Evolutionary conservation across 768 basidiomycete species (phyloP).

Genomic region (Suillus placidus): DNA sequence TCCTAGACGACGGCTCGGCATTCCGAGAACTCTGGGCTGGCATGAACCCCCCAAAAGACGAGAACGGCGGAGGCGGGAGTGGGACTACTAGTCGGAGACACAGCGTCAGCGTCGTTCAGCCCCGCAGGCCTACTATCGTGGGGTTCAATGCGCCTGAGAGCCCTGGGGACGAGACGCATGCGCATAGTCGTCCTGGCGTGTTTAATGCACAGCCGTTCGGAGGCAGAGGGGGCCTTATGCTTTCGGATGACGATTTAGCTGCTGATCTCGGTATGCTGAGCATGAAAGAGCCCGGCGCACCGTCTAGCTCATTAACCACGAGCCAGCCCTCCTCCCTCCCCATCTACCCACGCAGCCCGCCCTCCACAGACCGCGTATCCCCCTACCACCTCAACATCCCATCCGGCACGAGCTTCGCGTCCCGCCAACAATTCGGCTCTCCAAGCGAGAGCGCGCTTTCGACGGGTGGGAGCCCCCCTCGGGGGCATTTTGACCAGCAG

Average conservation of each 20-base stretch:
- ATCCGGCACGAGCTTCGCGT: slow-evolving; percentile 42
- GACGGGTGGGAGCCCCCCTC: slow-evolving; percentile 51
- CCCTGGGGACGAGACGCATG: slow-evolving; percentile 40
- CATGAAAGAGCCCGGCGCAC: slow-evolving; percentile 42
- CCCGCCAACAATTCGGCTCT: slow-evolving; percentile 55
- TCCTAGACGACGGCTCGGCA: slow-evolving; percentile 72
- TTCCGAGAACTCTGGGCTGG: slow-evolving; percentile 78
- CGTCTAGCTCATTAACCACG: slow-evolving; percentile 34
- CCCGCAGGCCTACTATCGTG: slow-evolving; percentile 62
- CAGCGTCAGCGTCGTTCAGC: slow-evolving; percentile 83
- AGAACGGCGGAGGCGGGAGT: slow-evolving; percentile 66
- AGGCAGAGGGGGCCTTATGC: slow-evolving; percentile 60
- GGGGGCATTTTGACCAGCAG: slow-evolving; percentile 49
- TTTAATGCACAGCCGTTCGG: slow-evolving; percentile 38
- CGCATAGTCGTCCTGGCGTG: slow-evolving; percentile 28
- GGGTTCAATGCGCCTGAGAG: slow-evolving; percentile 66
- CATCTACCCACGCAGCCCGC: slow-evolving; percentile 70
- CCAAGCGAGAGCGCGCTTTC: slow-evolving; percentile 66
- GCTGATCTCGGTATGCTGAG: slow-evolving; percentile 67
- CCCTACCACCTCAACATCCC: slow-evolving; percentile 67
- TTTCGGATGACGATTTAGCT: slow-evolving; percentile 82
- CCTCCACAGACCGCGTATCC: slow-evolving; percentile 51
- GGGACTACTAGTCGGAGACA: slow-evolving; percentile 84
- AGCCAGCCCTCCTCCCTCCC: slow-evolving; percentile 78
- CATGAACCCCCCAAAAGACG: slow-evolving; percentile 64